Base-by-base conservation (phyloP, 768 basidiomycete species). In the Trametes punicea region DNA sequence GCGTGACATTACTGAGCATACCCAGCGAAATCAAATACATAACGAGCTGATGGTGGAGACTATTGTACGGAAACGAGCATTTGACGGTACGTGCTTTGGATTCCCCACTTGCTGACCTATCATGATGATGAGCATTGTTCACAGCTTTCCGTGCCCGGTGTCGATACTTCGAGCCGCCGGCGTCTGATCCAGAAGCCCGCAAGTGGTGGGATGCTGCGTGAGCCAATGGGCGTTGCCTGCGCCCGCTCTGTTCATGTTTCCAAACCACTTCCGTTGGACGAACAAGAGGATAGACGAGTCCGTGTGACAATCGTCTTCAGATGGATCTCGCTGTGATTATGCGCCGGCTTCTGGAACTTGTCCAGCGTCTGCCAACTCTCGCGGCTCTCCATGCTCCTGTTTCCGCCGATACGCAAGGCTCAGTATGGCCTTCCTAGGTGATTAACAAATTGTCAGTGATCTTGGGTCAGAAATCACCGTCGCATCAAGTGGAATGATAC, bases 61-160 rank as follows among this genome's bases (percentile, higher is more conserved):
- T 49, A 90, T 92, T 62, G 78, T 92, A 46, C 77, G 84, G 49
- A 78, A 78, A 56, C 78, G 89, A 62, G 83, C 88, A 27, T 71
- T 85, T 47, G 84, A 90, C 65, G 90, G 90, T 84, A 64, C 65
- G 81, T 45, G 31, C 40, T 16, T 45, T 25, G 36, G 40, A 36
- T 38, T 31, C n/a, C 33, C 31, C 39, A 29, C 34, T 41, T 45
- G 41, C 57, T 55, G 53, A 64, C 29, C 46, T 48, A 18, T 42
- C 20, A 31, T 55, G 53, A 59, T 52, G 55, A 41, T 47, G 59
- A 60, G n/a, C 30, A 25, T 60, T 45, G 41, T 56, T 38, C 41
- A 50, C 69, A 93, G 90, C 87, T 29, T 93, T 93, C 68, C 78
- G 78, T 56, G 79, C 87, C 41, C 85, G 89, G 46, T 93, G 90